Evolutionary conservation across 177 flowering plant species (phyloP), one percentile per base, ranked within the genome.

Genomic region (Vitis hybrid): DNA sequence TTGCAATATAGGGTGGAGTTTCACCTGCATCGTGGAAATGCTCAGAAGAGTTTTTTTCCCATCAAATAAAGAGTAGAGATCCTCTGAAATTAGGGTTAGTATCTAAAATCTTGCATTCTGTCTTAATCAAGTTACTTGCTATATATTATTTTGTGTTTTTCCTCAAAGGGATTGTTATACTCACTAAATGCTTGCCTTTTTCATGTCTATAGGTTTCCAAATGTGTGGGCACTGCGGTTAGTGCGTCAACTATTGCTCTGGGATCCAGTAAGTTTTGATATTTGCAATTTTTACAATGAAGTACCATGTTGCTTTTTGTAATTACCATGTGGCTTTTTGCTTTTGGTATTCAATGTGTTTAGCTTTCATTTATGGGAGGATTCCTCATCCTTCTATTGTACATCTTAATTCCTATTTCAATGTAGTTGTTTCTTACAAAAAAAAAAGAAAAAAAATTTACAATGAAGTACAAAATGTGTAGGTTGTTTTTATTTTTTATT

Each of bases 1-100:
- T 67, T 79, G 69, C 55, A 52, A 79, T 67, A 13, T 46, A 94
- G 97, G 87, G 71, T 72, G 82, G 85, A 56, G 71, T 71, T 62
- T 84, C 91, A 59, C 98, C 91, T 67, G 99, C 95, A 72, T 87
- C 97, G 27, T 95, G 99, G 99, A 93, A 85, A 81, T 95, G 99
- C 86, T 91, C 99, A 19, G 99, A 95, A 78, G 98, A 93, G 72
- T 88, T 83, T 62, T 91, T 95, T 64, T 78, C 92, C 11, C 52
- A 80, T 55, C 90, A 86, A 72, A 89, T 95, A 74, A 87, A 83
- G 87, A 84, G 72, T 67, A 85, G 92, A 84, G 99, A 95, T 79
- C 98, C 98, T 61, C 92, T 92, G 62, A 85, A 88, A 73, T 70
- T 89, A 4, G 99, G 99, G 99, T 92, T 59, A 61, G 93, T 81